Conservation (phyloP, 768 basidiomycete species). For the Lactarius sanguifluus region DNA sequence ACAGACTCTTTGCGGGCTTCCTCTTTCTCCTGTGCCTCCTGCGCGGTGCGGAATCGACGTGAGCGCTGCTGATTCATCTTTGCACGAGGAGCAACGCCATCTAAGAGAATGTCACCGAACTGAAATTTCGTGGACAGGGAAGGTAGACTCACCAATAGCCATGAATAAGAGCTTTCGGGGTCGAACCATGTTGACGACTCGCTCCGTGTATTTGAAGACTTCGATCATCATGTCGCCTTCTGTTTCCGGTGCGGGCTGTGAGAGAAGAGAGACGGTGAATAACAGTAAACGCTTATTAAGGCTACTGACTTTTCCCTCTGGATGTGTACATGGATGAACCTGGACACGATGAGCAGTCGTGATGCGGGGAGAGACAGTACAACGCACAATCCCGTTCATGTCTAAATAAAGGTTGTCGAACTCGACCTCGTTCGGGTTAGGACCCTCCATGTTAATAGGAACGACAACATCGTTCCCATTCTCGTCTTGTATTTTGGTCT, state of each 20-base stretch:
- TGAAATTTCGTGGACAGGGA: slow-evolving; percentile 17
- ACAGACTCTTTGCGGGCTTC: slow-evolving; percentile 82
- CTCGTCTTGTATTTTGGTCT: slow-evolving; percentile 62
- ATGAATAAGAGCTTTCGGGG: slow-evolving; percentile 95
- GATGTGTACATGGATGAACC: slow-evolving; percentile 99
- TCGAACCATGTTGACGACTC: slow-evolving; percentile 95
- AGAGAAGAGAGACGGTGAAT: slow-evolving; percentile 11
- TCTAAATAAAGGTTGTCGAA: slow-evolving; percentile 97
- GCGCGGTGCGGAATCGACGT: slow-evolving; percentile 90
- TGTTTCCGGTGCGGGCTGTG: slow-evolving; percentile 90
- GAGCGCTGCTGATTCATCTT: slow-evolving; percentile 99
- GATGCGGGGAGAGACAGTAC: slow-evolving; percentile 3
- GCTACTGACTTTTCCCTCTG: slow-evolving; percentile 80
- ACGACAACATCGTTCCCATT: slow-evolving; percentile 66
- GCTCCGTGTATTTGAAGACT: slow-evolving; percentile 93
- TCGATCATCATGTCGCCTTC: slow-evolving; percentile 99
- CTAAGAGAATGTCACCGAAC: slow-evolving; percentile 41
- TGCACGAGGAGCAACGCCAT: slow-evolving; percentile 95
- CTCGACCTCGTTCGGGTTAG: slow-evolving; percentile 95
- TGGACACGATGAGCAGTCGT: slow-evolving; percentile 34
- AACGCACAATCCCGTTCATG: slow-evolving; percentile 96
- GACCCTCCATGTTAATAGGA: slow-evolving; percentile 72
- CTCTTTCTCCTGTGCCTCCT: slow-evolving; percentile 94
- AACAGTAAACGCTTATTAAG: background rate
- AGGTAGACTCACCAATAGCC: slow-evolving; percentile 80